Percentiles rank a stretch among this genome's conserved stretches.
These are phyloP conservation scores for Amphicarpaea edgeworthii DNA, from an alignment of 306 rosid species.

Conservation along the genomic window DNA sequence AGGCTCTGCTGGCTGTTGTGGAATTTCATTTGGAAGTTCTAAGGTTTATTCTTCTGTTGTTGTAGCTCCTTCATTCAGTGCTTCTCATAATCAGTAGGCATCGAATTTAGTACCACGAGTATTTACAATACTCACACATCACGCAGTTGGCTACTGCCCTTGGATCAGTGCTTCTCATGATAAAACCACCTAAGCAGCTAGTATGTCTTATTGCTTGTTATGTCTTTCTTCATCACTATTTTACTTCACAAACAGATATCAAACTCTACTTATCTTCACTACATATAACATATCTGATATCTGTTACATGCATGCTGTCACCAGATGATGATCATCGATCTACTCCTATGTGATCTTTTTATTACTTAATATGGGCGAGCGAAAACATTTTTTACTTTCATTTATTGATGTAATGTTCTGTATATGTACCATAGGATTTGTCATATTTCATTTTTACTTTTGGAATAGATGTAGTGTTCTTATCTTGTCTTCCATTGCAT, in stretches of 20 bases:
- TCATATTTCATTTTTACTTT: conserved; percentile 26
- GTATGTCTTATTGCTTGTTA: conserved; percentile 31
- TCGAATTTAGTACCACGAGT: no score
- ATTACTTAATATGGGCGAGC: not conserved
- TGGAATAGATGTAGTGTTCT: not conserved
- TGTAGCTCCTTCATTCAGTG: conserved; percentile 93
- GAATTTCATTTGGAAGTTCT: conserved; percentile 67
- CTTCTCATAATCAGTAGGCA: conserved; percentile 42
- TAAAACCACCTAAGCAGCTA: not conserved
- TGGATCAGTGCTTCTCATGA: conserved; percentile 58
- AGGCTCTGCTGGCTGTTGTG: conserved; percentile 45
- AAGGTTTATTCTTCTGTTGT: conserved; percentile 93
- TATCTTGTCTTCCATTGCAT: not conserved
- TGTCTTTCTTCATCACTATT: conserved; percentile 33
- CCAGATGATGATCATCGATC: conserved; percentile 18
- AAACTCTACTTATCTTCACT: not conserved
- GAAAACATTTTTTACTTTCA: not conserved
- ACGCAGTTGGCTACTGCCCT: no score
- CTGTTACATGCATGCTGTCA: conserved; percentile 43
- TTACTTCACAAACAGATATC: not conserved
- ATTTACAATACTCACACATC: no score
- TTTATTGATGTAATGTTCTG: conserved; percentile 20
- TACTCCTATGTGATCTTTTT: conserved; percentile 11
- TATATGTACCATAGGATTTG: not conserved
- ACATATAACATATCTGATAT: conserved; percentile 8